Base-by-base conservation (phyloP, 78 protist species). In the Blattamonas nauphoetae region DNA sequence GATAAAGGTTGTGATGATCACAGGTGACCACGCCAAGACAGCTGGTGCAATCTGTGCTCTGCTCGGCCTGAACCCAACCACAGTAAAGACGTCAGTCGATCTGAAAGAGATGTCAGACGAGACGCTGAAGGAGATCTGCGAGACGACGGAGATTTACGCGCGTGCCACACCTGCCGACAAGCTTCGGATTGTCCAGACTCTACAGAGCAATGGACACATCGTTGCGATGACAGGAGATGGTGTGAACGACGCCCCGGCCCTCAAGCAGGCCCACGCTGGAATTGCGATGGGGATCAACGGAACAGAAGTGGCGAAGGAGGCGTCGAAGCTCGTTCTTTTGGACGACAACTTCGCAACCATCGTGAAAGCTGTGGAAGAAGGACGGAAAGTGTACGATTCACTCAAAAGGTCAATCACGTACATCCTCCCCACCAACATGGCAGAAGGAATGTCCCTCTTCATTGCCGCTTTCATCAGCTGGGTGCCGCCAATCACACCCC, bases 281-380 rank as follows among this genome's bases (percentile, higher is more conserved):
- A 79, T 79, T 21, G 83, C 83, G 43, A 79, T 79, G 83, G 83
- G 83, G 41, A 55, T 55, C 21, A 33, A 4, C 83, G 83, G 83
- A 21, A 79, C 83, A 6, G 83, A 79, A 21, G 83, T 79, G 43
- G 83, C 83, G 43, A 79, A 84, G 78, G 86, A 84, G 78, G 42
- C 86, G 6, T n/a, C 83, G 43, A 79, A 87, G 45, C 45, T 80
- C 85, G 81, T 78, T 5, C 92, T 98, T 1, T 86, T 91, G 34
- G 99, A 98, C 91, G 99, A 98, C 92, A 95, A 98, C 94, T 98
- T 98, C 86, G 42, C 98, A 0, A 93, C 99, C 3, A 97, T 98
- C 85, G 97, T 96, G 44, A 34, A 63, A 0, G 96, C 96, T 0
- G 92, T 96, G 2, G 96, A 92, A 87, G 96, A 96, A 63, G 98